Evolutionary conservation across 345 rosid species (phyloP).

Genomic region (Aquilaria sinensis): DNA sequence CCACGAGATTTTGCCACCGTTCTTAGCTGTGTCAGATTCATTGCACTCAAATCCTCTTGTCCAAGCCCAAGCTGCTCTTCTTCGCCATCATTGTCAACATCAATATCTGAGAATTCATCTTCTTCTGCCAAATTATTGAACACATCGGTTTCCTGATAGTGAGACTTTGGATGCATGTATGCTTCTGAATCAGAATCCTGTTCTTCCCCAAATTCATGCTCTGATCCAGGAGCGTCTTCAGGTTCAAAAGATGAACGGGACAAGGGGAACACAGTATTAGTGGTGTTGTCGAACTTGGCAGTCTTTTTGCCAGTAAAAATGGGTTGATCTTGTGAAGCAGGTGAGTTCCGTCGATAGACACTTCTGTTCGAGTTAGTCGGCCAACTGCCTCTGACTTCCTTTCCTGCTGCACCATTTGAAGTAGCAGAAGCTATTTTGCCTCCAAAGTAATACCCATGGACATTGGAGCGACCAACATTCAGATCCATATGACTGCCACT

Average conservation of each 20-base stretch:
- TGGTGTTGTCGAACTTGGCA: background rate
- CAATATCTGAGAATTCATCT: constrained; percentile 16
- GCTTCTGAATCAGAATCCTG: constrained; percentile 3
- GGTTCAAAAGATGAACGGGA: constrained; percentile 8
- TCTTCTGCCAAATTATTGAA: constrained; percentile 16
- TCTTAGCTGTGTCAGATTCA: constrained; percentile 68
- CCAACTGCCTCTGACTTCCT: constrained; percentile 20
- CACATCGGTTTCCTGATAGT: constrained; percentile 3
- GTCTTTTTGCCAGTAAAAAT: constrained; percentile 31
- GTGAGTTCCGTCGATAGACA: constrained; percentile 54
- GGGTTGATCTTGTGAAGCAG: constrained; percentile 46
- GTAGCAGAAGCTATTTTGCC: constrained; percentile 24
- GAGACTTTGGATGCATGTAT: constrained; percentile 3
- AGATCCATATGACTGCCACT: constrained; percentile 22
- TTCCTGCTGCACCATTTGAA: constrained; percentile 13
- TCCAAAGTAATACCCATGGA: constrained; percentile 19
- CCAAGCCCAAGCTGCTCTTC: constrained; percentile 15
- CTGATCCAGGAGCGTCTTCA: constrained; percentile 21
- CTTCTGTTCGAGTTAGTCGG: constrained; percentile 42
- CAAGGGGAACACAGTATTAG: constrained; percentile 23
- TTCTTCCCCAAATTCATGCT: background rate
- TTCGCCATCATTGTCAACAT: constrained; percentile 21
- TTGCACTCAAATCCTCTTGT: constrained; percentile 37
- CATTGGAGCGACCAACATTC: constrained; percentile 21
- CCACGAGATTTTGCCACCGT: constrained; percentile 75